These are phyloP conservation scores for Vitis hybrid DNA, from an alignment of 177 flowering plant species.

Conservation along the genomic window DNA sequence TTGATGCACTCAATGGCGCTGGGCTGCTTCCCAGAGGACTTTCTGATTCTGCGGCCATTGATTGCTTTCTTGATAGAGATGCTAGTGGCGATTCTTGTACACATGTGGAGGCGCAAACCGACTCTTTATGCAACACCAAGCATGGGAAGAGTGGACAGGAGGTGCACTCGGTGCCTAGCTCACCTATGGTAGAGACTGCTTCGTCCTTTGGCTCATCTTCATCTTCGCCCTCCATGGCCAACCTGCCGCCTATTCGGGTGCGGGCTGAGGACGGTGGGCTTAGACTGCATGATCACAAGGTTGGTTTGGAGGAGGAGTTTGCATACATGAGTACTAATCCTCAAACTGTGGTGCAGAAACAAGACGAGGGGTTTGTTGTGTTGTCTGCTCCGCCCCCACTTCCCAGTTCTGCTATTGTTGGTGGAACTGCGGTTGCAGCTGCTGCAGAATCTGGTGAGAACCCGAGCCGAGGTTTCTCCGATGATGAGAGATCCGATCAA, in stretches of 20 bases:
- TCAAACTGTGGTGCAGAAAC: constrained; percentile 4
- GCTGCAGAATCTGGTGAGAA: constrained; percentile 9
- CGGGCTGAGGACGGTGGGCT: constrained; percentile 35
- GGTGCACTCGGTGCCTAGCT: constrained; percentile 42
- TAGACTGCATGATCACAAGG: constrained; percentile 12
- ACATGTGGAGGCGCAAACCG: constrained; percentile 28
- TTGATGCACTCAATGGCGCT: constrained; percentile 68
- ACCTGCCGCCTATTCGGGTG: constrained; percentile 74
- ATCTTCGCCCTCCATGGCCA: constrained; percentile 61
- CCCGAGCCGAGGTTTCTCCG: constrained; percentile 20
- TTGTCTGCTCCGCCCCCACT: neutral
- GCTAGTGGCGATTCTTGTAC: constrained; percentile 10
- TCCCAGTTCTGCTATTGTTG: neutral
- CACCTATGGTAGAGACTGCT: constrained; percentile 57
- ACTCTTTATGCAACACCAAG: constrained; percentile 8
- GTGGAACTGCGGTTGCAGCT: constrained; percentile 3
- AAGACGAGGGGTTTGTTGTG: constrained; percentile 13
- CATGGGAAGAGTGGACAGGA: constrained; percentile 24
- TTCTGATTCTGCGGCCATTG: constrained; percentile 58
- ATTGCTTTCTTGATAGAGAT: constrained; percentile 46
- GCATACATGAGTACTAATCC: constrained; percentile 29
- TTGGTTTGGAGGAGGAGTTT: constrained; percentile 33
- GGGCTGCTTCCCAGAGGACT: constrained; percentile 49
- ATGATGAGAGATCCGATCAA: constrained; percentile 47
- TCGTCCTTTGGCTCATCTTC: constrained; percentile 72